These are phyloP conservation scores for Tylopilus intermedius DNA, from an alignment of 768 basidiomycete genomes.

Conservation along the genomic window DNA sequence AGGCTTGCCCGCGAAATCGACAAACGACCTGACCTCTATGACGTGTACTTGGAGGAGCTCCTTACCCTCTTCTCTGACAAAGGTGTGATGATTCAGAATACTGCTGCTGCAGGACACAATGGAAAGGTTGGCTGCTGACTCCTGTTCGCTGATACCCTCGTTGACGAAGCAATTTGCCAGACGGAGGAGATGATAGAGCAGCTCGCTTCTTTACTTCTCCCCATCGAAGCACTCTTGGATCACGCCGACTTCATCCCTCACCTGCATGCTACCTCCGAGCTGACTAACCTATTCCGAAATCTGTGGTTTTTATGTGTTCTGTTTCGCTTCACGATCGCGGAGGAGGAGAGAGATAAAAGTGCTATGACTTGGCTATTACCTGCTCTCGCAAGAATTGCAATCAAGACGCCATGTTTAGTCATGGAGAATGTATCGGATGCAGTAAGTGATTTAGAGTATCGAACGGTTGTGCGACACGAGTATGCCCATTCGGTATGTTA, in stretches of 20 bases:
- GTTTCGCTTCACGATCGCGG: conserved; percentile 64
- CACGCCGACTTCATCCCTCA: conserved; percentile 67
- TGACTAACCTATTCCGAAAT: conserved; percentile 80
- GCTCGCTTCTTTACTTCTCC: conserved; percentile 80
- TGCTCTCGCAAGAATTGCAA: conserved; percentile 73
- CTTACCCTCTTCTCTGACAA: conserved; percentile 86
- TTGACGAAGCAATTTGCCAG: conserved; percentile 31
- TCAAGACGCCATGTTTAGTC: conserved; percentile 81
- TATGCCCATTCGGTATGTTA: conserved; percentile 65
- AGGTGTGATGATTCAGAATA: conserved; percentile 84
- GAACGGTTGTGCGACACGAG: conserved; percentile 83
- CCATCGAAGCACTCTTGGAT: conserved; percentile 81
- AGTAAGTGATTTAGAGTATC: conserved; percentile 87
- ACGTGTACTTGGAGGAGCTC: conserved; percentile 77
- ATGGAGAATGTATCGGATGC: conserved; percentile 79
- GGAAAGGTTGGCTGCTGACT: conserved; percentile 48
- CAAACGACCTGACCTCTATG: conserved; percentile 71
- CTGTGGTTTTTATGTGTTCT: conserved; percentile 92
- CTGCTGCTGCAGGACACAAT: conserved; percentile 59
- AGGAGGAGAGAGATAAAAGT: conserved; percentile 44
- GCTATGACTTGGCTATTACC: conserved; percentile 78
- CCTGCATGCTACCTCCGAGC: conserved; percentile 46
- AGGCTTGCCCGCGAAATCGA: conserved; percentile 76
- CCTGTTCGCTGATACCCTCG: neutral
- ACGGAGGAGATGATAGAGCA: conserved; percentile 83